Evolutionary conservation across 1,284 basidiomycete genomes (phyloP), one percentile per base, ranked within the genome.

Genomic region (Malassezia arunalokei): DNA sequence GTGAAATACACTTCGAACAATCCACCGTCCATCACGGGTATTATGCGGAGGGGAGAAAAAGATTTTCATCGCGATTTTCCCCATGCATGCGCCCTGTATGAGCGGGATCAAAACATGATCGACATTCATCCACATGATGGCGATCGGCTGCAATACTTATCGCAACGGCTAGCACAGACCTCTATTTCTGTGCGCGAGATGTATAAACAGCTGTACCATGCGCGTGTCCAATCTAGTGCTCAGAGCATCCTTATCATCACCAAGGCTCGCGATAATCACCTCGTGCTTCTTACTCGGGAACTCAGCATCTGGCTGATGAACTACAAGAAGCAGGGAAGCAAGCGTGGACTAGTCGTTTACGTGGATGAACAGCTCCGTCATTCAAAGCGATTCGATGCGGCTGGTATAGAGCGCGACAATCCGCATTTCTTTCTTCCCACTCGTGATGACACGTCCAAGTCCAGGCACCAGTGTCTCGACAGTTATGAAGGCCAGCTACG

Each of bases 161-260:
- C 94, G 3, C 84, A 82, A 65, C 88, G 91, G 70, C 79, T 99
- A 14, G 94, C 92, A 7, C 91, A 92, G 76, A 99, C 92, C 12
- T 94, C 92, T 12, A 87, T 92, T 24, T 86, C 89, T 39, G 92
- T 98, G 27, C 81, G 92, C 46, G 94, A 98, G 76, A 92, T 96
- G 87, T 92, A 88, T 81, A 94, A 94, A 75, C 88, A 95, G 76
- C 83, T 99, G 33, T 91, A 90, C 49, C 85, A 91, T 48, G 90
- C 91, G 5, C 81, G 88, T 39, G 88, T 98, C 56, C 83, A 84
- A 55, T 86, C 87, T 5, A 85, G 86, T 66, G 89, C 96, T 56
- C 87, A 96, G 73, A 87, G 82, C 57, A 81, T 99, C 54, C 80
- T 99, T 58, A 91, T 98, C 73, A 86, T 99, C 66, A 99, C 94